Evolutionary conservation across 257 asterid species (phyloP).

Genomic region (Nicotiana noctiflora): DNA sequence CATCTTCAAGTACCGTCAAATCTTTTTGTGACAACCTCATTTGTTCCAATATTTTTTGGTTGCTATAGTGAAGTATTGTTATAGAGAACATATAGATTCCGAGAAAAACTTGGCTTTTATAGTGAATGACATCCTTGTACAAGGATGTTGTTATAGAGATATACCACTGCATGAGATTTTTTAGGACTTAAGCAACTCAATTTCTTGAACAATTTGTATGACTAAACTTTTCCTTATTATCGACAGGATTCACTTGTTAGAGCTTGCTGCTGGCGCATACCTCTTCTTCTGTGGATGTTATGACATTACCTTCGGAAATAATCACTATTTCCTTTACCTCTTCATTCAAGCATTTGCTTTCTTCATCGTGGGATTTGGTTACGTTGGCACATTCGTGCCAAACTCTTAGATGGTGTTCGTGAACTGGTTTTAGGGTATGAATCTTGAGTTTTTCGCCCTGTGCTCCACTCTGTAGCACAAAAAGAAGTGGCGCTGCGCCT

Average conservation of each 20-base stretch:
- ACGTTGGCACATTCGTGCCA: conserved; percentile 66
- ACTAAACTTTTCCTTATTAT: background rate
- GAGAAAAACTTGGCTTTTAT: too few relatives aligned
- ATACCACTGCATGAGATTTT: too few relatives aligned
- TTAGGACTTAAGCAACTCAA: background rate
- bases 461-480: conserved; percentile 6
- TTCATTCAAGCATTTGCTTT: conserved; percentile 63
- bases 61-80: too few relatives aligned
- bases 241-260: conserved; percentile 58
- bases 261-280: conserved; percentile 51
- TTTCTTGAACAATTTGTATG: background rate
- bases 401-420: conserved; percentile 19
- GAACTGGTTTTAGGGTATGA: background rate
- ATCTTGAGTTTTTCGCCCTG: background rate
- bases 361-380: conserved; percentile 70
- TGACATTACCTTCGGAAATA: conserved; percentile 54
- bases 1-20: background rate
- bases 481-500: background rate
- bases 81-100: too few relatives aligned
- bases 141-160: too few relatives aligned
- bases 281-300: conserved; percentile 80
- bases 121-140: too few relatives aligned
- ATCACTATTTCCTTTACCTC: conserved; percentile 56
- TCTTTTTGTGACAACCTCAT: too few relatives aligned
- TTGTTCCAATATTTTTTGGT: too few relatives aligned